Percentiles rank a stretch among this genome's conserved stretches.
These are phyloP conservation scores for Aspergillus panamensis DNA, from an alignment of 495 filamentous ascomycete species.

Conservation along the genomic window DNA sequence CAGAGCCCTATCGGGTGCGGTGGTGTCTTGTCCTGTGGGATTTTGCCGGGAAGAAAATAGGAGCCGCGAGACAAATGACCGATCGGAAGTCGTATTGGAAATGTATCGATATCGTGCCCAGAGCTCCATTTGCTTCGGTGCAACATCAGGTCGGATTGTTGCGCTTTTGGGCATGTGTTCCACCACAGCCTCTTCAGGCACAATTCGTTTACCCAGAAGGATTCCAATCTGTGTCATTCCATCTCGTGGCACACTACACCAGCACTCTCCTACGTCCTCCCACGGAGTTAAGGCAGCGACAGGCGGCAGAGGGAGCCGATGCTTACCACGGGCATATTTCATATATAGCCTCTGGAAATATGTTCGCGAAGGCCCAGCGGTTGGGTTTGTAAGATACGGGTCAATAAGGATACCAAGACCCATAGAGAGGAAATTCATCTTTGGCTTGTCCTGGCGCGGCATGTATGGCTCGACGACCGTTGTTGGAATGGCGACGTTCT, in stretches of 20 bases:
- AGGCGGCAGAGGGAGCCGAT: conserved; percentile 21
- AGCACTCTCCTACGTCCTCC: conserved; percentile 48
- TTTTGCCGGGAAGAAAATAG: conserved; percentile 8
- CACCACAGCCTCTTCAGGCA: conserved; percentile 46
- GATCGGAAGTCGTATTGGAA: not conserved
- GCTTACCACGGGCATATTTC: not conserved
- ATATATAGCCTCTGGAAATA: conserved; percentile 11
- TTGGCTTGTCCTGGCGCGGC: conserved; percentile 15
- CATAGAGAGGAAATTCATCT: conserved; percentile 39
- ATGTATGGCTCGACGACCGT: conserved; percentile 6
- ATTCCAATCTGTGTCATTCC: conserved; percentile 43
- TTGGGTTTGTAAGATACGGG: conserved; percentile 34
- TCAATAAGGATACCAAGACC: conserved; percentile 37
- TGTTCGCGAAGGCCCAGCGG: conserved; percentile 15
- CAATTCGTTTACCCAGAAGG: conserved; percentile 32
- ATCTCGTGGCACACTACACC: conserved; percentile 39
- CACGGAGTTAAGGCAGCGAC: conserved; percentile 36
- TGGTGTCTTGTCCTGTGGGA: conserved; percentile 6
- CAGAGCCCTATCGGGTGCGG: conserved; percentile 17
- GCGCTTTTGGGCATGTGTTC: conserved; percentile 43
- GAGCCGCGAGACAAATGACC: not conserved
- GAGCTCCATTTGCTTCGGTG: conserved; percentile 46
- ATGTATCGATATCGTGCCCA: conserved; percentile 39
- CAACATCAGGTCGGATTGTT: conserved; percentile 30
- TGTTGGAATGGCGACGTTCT: conserved; percentile 24